These are phyloP conservation scores for Nitzschia sp. DNA, from an alignment of 108 stramenopile genomes.

Conservation along the genomic window DNA sequence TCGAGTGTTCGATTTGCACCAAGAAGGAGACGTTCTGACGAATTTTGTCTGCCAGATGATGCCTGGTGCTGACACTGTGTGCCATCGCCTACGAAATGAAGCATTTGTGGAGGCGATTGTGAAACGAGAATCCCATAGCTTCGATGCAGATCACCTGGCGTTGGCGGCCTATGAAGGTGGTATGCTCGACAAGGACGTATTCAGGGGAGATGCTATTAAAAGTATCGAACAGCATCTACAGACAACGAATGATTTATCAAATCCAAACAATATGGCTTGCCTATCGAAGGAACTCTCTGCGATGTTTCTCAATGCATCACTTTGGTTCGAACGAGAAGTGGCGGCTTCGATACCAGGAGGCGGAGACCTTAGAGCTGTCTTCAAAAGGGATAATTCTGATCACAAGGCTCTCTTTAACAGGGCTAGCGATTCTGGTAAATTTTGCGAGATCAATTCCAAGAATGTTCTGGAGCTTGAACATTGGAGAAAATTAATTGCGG, in stretches of 20 bases:
- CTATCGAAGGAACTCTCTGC: neutral
- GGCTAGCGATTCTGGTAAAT: neutral
- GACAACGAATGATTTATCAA: neutral
- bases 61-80: conserved; percentile 14
- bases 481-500: conserved; percentile 8
- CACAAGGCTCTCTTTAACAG: neutral
- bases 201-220: neutral
- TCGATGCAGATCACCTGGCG: conserved; percentile 20
- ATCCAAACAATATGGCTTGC: conserved; percentile 6
- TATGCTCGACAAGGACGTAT: neutral
- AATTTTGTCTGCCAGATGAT: conserved; percentile 28
- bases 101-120: no score
- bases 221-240: neutral
- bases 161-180: conserved; percentile 11
- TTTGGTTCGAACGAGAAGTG: conserved; percentile 16
- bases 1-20: conserved; percentile 20
- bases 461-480: conserved; percentile 6
- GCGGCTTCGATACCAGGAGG: neutral
- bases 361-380: neutral
- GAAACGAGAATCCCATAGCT: conserved; percentile 8
- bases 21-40: conserved; percentile 14
- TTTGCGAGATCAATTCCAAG: conserved; percentile 18
- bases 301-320: conserved; percentile 9
- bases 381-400: neutral
- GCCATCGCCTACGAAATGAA: conserved; percentile 1